Evolutionary conservation across 1,139 yeast species (phyloP).

Genomic region (Scheffersomyces insectosa): DNA sequence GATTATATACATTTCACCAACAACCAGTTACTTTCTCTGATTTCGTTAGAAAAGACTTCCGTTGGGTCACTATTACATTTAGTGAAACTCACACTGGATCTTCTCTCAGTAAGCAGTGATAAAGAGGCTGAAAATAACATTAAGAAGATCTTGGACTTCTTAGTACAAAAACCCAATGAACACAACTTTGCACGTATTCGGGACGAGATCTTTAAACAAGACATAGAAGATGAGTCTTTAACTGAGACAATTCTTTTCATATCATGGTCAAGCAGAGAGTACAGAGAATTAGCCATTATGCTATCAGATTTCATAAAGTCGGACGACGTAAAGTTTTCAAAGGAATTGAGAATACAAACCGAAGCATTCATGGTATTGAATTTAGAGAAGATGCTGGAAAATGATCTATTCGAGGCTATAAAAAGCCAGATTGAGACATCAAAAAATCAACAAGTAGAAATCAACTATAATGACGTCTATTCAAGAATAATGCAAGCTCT

Average conservation of each 20-base stretch:
- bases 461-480: conserved; percentile 14
- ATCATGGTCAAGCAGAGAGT: conserved; percentile 12
- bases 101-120: conserved; percentile 19
- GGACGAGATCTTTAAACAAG: conserved; percentile 20
- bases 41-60: conserved; percentile 9
- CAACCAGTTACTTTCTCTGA: conserved; percentile 8
- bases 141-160: conserved; percentile 1
- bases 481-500: conserved; percentile 20
- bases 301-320: conserved; percentile 18
- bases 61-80: conserved; percentile 16
- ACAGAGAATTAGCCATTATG: conserved; percentile 7
- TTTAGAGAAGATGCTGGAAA: conserved; percentile 5
- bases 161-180: conserved; percentile 8
- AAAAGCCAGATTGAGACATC: conserved; percentile 5
- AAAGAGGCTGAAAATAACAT: conserved; percentile 6
- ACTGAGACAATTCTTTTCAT: conserved; percentile 19
- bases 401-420: conserved; percentile 9
- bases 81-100: conserved; percentile 25
- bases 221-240: conserved; percentile 26
- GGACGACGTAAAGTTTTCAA: conserved; percentile 26
- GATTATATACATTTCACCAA: conserved; percentile 10
- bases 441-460: not conserved
- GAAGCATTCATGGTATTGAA: conserved; percentile 10
- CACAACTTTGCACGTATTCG: conserved; percentile 13
- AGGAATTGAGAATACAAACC: conserved; percentile 22